Conservation (phyloP, 129 eudicot genomes). For the Escallonia herrerae region DNA sequence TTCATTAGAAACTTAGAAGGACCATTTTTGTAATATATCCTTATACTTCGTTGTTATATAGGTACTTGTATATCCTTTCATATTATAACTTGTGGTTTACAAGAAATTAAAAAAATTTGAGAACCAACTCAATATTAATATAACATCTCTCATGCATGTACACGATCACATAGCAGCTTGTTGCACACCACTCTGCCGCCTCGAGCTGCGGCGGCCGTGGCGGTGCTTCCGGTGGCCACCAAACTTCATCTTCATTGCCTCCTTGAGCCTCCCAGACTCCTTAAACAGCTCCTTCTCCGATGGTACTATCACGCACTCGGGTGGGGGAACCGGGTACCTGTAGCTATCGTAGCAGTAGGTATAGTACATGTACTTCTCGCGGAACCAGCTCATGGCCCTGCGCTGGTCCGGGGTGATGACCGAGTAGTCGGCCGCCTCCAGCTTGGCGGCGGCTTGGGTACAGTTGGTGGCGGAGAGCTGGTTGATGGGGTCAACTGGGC, state of each 20-base stretch:
- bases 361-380: constrained; percentile 66
- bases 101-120: too few relatives aligned
- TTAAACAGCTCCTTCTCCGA: constrained; percentile 44
- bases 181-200: background rate
- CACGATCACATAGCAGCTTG: constrained; percentile 5
- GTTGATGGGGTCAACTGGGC: constrained; percentile 62
- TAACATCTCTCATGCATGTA: too few relatives aligned
- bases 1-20: too few relatives aligned
- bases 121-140: background rate
- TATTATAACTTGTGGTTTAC: too few relatives aligned
- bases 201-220: constrained; percentile 16
- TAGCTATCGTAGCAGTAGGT: constrained; percentile 57
- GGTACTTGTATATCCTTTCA: too few relatives aligned
- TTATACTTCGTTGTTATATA: too few relatives aligned
- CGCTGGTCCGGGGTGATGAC: constrained; percentile 43
- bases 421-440: constrained; percentile 37
- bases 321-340: constrained; percentile 60
- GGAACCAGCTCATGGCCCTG: constrained; percentile 42
- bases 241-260: constrained; percentile 25
- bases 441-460: constrained; percentile 30
- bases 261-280: constrained; percentile 45
- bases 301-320: constrained; percentile 54
- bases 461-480: constrained; percentile 45
- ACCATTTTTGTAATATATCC: too few relatives aligned
- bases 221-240: constrained; percentile 17